Conservation (phyloP, 2,329 filamentous ascomycete genomes). For the Diaporthe ampelina region DNA sequence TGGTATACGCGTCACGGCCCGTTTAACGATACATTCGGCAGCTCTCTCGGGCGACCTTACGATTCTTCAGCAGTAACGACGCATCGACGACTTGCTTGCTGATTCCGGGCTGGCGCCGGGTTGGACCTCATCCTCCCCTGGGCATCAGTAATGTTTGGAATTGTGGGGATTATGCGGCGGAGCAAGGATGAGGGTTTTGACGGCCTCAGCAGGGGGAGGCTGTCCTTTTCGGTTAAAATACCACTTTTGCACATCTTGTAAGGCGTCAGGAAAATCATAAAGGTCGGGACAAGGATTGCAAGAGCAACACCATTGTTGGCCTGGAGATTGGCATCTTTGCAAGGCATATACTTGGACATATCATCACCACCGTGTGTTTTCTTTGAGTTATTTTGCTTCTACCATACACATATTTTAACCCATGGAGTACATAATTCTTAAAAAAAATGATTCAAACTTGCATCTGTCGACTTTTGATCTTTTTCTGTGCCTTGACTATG, state of each 20-base stretch:
- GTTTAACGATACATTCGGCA: constrained; percentile 36
- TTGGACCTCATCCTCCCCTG: constrained; percentile 24
- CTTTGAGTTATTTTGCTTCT: constrained; percentile 6
- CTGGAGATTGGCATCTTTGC: constrained; percentile 20
- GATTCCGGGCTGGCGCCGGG: constrained; percentile 32
- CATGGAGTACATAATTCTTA: constrained; percentile 21
- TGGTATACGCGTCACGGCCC: constrained; percentile 39
- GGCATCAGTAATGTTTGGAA: constrained; percentile 37
- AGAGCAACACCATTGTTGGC: constrained; percentile 20
- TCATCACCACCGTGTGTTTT: constrained; percentile 22
- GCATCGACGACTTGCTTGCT: constrained; percentile 25
- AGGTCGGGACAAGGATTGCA: constrained; percentile 27
- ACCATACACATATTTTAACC: constrained; percentile 19
- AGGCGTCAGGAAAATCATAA: constrained; percentile 30
- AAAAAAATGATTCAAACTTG: neutral
- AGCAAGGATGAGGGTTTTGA: constrained; percentile 25
- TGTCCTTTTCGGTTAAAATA: constrained; percentile 14
- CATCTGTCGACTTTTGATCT: neutral
- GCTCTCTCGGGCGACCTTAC: constrained; percentile 21
- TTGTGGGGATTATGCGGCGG: constrained; percentile 1
- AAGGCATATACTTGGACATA: constrained; percentile 32
- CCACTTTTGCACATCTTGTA: constrained; percentile 27
- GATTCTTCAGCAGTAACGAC: constrained; percentile 21
- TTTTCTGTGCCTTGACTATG: neutral
- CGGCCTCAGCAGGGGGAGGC: neutral